A percentile compares a stretch with the other conserved stretches of the same genome.
These are phyloP conservation scores for Monosporascus cannonballus DNA, from an alignment of 2,329 filamentous ascomycete species.

Conservation along the genomic window DNA sequence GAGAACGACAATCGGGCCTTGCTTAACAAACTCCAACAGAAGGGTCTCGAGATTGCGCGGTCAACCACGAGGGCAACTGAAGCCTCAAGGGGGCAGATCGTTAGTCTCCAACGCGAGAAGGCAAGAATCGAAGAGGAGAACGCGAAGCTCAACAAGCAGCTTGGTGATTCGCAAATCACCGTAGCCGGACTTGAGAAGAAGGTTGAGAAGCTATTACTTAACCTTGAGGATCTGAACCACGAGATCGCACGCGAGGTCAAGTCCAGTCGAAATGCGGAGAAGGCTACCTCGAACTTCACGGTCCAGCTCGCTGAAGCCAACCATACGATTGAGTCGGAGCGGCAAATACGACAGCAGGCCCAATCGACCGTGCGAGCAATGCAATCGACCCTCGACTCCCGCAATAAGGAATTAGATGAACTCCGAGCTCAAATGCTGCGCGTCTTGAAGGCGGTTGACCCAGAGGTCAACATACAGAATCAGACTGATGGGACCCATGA, in stretches of 20 bases:
- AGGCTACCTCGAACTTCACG: slow-evolving; percentile 71
- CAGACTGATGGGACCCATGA: slow-evolving; percentile 53
- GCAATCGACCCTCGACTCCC: slow-evolving; percentile 70
- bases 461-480: slow-evolving; percentile 59
- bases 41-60: slow-evolving; percentile 90
- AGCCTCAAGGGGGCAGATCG: slow-evolving; percentile 69
- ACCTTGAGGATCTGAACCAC: slow-evolving; percentile 85
- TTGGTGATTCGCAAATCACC: slow-evolving; percentile 77
- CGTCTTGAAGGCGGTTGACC: slow-evolving; percentile 82
- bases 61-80: slow-evolving; percentile 83
- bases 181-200: slow-evolving; percentile 87
- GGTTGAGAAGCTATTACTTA: slow-evolving; percentile 84
- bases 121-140: slow-evolving; percentile 76
- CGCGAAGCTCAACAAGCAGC: slow-evolving; percentile 71
- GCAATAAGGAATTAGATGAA: slow-evolving; percentile 75
- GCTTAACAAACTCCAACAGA: slow-evolving; percentile 96
- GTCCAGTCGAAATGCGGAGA: slow-evolving; percentile 82
- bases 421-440: slow-evolving; percentile 73
- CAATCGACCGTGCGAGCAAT: slow-evolving; percentile 79
- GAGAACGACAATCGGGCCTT: slow-evolving; percentile 94
- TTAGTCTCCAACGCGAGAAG: slow-evolving; percentile 77
- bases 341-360: slow-evolving; percentile 76
- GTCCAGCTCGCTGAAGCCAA: slow-evolving; percentile 85
- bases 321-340: slow-evolving; percentile 82
- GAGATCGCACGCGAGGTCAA: slow-evolving; percentile 88